These are phyloP conservation scores for Cercospora nicotianae DNA, from an alignment of 2,329 filamentous ascomycete species.

Conservation along the genomic window DNA sequence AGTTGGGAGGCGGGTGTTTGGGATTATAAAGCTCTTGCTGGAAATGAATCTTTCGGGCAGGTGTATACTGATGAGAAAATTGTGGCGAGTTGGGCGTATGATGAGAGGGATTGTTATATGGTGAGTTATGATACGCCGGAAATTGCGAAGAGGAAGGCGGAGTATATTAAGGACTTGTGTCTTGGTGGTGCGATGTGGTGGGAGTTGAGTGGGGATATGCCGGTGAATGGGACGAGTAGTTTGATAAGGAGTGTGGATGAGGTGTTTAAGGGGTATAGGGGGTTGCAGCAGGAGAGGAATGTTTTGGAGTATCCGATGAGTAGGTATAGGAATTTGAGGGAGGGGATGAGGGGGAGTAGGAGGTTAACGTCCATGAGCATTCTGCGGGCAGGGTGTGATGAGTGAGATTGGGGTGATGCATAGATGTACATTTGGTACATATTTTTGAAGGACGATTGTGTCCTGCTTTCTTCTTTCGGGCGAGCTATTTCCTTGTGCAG, in stretches of 20 bases:
- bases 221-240: constrained; percentile 54
- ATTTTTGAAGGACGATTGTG: no score
- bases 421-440: neutral
- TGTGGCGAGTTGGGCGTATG: constrained; percentile 75
- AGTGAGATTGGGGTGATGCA: neutral
- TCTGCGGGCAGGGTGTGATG: neutral
- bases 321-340: constrained; percentile 55
- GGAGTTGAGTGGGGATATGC: constrained; percentile 78
- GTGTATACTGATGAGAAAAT: constrained; percentile 64
- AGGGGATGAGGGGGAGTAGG: constrained; percentile 39
- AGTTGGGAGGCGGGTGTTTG: constrained; percentile 81
- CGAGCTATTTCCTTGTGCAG: neutral
- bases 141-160: constrained; percentile 67
- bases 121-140: constrained; percentile 71
- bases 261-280: constrained; percentile 38
- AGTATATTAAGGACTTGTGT: constrained; percentile 63
- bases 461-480: neutral
- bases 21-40: constrained; percentile 57
- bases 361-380: neutral
- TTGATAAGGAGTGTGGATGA: constrained; percentile 44
- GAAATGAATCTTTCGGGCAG: constrained; percentile 55
- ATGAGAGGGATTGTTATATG: constrained; percentile 61
- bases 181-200: constrained; percentile 74
- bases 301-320: constrained; percentile 52
- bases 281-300: constrained; percentile 50